These are phyloP conservation scores for Adansonia gregorii DNA, from an alignment of 441 rosid genomes.

Conservation along the genomic window DNA sequence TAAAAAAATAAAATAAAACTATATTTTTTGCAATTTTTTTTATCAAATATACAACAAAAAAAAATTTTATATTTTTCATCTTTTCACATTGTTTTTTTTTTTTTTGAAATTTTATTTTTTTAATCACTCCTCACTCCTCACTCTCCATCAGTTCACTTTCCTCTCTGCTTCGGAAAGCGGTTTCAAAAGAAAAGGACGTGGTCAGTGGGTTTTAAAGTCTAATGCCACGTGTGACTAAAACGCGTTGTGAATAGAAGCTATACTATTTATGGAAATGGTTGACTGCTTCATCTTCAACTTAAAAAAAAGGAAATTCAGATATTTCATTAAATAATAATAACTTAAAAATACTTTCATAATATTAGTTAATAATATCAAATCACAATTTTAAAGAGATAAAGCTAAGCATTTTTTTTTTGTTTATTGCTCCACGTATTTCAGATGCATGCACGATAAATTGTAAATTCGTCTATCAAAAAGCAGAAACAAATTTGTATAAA, in stretches of 20 bases:
- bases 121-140: not conserved
- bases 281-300: not conserved
- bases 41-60: too few relatives aligned
- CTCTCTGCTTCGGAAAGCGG: not conserved
- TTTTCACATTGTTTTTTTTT: too few relatives aligned
- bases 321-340: not conserved
- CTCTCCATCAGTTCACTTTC: not conserved
- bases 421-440: not conserved
- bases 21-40: too few relatives aligned
- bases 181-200: not conserved
- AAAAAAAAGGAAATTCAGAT: too few relatives aligned
- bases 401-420: too few relatives aligned
- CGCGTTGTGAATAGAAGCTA: conserved; percentile 14
- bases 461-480: not conserved
- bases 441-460: not conserved
- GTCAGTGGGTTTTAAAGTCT: not conserved
- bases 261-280: not conserved
- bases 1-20: too few relatives aligned
- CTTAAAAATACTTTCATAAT: not conserved
- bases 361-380: not conserved
- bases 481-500: too few relatives aligned
- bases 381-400: not conserved
- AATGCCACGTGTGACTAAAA: conserved; percentile 4
- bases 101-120: not conserved
- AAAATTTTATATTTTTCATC: too few relatives aligned